These are phyloP conservation scores for Hymenoscyphus fraxineus DNA, from an alignment of 2,329 filamentous ascomycete genomes.

Conservation along the genomic window DNA sequence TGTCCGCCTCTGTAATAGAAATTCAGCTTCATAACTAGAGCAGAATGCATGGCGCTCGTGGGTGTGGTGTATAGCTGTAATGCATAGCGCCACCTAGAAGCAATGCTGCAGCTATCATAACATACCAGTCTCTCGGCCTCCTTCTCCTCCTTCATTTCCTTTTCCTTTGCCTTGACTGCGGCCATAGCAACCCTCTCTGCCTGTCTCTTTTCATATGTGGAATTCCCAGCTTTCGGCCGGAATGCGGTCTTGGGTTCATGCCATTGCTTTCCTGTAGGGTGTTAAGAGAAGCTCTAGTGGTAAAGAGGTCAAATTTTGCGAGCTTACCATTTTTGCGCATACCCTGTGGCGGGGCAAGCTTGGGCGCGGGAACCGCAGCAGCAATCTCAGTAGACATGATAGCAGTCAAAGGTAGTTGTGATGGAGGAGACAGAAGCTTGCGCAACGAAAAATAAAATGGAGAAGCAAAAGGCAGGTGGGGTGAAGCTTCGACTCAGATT, in stretches of 20 bases:
- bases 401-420: background rate
- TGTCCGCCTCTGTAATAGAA: constrained; percentile 59
- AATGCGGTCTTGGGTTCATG: constrained; percentile 79
- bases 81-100: background rate
- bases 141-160: constrained; percentile 94
- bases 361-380: constrained; percentile 9
- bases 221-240: constrained; percentile 73
- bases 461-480: background rate
- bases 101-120: background rate
- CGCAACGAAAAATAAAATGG: background rate
- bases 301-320: background rate
- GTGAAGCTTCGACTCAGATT: constrained; percentile 3
- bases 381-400: constrained; percentile 29
- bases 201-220: constrained; percentile 72
- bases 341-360: constrained; percentile 39
- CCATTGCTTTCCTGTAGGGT: constrained; percentile 83
- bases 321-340: constrained; percentile 78
- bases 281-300: constrained; percentile 8
- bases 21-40: constrained; percentile 7
- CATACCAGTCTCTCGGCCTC: constrained; percentile 79
- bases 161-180: constrained; percentile 87
- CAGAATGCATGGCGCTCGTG: too few relatives aligned
- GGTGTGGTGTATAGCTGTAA: background rate
- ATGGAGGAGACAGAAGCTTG: background rate
- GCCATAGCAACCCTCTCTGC: constrained; percentile 65